These are phyloP conservation scores for Leccinum solheimii DNA, from an alignment of 1,284 basidiomycete genomes.

Conservation along the genomic window DNA sequence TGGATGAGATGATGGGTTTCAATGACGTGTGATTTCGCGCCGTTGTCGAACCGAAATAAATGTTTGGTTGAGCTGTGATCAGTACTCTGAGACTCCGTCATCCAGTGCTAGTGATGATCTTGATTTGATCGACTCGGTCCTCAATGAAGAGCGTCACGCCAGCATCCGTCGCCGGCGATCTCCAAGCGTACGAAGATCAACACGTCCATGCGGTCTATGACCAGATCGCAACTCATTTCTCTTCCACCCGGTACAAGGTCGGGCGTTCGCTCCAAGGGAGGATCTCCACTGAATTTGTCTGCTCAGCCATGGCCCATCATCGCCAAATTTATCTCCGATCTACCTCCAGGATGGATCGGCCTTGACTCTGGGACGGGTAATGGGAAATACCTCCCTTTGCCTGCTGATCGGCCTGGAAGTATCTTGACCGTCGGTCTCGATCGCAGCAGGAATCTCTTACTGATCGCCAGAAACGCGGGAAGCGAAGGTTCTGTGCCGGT, in stretches of 20 bases:
- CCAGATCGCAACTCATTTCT: constrained; percentile 89
- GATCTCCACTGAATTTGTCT: constrained; percentile 4
- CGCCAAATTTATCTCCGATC: constrained; percentile 69
- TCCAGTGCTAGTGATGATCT: background rate
- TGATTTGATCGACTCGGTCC: background rate
- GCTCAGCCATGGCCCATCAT: constrained; percentile 93
- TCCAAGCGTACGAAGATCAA: constrained; percentile 62
- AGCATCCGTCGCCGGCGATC: constrained; percentile 46
- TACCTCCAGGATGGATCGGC: constrained; percentile 82
- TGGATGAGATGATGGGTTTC: constrained; percentile 78
- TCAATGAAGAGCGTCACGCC: constrained; percentile 29
- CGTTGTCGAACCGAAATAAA: background rate
- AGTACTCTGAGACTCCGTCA: background rate
- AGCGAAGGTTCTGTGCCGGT: constrained; percentile 24
- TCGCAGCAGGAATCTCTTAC: constrained; percentile 74
- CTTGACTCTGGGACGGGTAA: constrained; percentile 97
- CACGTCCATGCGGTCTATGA: constrained; percentile 90
- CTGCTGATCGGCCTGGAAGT: constrained; percentile 53
- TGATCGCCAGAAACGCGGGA: constrained; percentile 67
- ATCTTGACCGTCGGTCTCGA: constrained; percentile 83
- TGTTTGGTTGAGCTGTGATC: background rate
- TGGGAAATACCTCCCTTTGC: constrained; percentile 90
- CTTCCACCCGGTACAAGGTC: constrained; percentile 92
- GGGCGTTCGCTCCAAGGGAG: constrained; percentile 12
- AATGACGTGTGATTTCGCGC: constrained; percentile 12